These are phyloP conservation scores for Phlebiopsis flavidoalba DNA, from an alignment of 768 basidiomycete species.

Conservation along the genomic window DNA sequence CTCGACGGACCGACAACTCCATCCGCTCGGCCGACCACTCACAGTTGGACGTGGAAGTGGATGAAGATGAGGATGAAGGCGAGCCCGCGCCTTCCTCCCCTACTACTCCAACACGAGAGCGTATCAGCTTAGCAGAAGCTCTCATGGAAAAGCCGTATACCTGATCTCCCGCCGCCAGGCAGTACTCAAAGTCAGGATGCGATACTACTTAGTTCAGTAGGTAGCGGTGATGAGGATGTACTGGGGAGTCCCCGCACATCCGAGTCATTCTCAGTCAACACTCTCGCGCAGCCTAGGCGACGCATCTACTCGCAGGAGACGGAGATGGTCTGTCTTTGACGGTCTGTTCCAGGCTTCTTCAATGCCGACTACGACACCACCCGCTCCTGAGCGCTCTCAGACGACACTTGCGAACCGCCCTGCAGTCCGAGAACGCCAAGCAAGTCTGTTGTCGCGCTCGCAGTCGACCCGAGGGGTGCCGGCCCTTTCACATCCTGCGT, in stretches of 20 bases:
- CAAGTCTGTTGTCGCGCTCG: constrained; percentile 16
- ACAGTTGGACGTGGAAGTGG: constrained; percentile 25
- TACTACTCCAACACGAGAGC: constrained; percentile 38
- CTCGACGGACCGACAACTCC: constrained; percentile 6
- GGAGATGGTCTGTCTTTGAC: constrained; percentile 72
- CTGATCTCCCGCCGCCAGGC: constrained; percentile 68
- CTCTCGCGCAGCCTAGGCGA: constrained; percentile 26
- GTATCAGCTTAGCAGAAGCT: constrained; percentile 68
- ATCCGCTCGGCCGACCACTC: neutral
- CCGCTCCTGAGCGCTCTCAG: constrained; percentile 12
- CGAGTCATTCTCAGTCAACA: constrained; percentile 28
- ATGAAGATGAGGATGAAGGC: constrained; percentile 54
- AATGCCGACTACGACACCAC: constrained; percentile 18
- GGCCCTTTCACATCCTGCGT: constrained; percentile 8
- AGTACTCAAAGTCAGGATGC: constrained; percentile 62
- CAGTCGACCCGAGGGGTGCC: constrained; percentile 16
- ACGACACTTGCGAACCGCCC: constrained; percentile 2
- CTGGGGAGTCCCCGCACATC: constrained; percentile 43
- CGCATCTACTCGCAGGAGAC: constrained; percentile 39
- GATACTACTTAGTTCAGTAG: constrained; percentile 45
- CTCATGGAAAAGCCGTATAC: constrained; percentile 75
- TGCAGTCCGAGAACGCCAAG: constrained; percentile 13
- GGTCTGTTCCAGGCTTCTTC: constrained; percentile 32
- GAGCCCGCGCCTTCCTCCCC: constrained; percentile 25
- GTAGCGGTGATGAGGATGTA: constrained; percentile 37